Conservation (phyloP, 2,329 filamentous ascomycete species). For the Colletotrichum caudatum region DNA sequence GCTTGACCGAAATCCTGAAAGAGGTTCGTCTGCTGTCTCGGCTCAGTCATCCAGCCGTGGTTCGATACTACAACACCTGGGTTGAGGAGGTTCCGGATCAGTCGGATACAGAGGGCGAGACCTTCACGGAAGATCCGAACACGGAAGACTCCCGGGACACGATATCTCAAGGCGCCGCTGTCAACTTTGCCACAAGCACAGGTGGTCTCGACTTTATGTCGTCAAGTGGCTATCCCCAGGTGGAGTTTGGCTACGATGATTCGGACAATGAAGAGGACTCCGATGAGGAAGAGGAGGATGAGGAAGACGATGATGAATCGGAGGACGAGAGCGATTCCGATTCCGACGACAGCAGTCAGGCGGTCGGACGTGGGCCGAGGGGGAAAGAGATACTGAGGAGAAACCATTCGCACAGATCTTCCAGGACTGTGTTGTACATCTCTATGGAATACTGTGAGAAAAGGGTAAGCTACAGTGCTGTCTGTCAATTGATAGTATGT, state of each 20-base stretch:
- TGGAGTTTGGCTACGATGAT: constrained; percentile 81
- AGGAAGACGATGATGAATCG: constrained; percentile 54
- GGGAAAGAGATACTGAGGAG: constrained; percentile 40
- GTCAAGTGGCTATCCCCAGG: constrained; percentile 80
- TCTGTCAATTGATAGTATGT: neutral
- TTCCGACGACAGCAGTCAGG: constrained; percentile 48
- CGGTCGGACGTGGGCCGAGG: constrained; percentile 42
- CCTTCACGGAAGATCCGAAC: constrained; percentile 59
- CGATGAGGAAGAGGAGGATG: constrained; percentile 53
- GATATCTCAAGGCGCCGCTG: constrained; percentile 58
- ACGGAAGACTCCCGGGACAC: constrained; percentile 55
- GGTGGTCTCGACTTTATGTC: constrained; percentile 94
- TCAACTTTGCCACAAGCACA: constrained; percentile 77
- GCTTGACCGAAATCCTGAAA: constrained; percentile 84
- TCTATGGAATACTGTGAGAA: constrained; percentile 99
- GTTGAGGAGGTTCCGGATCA: constrained; percentile 76
- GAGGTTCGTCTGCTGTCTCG: constrained; percentile 92
- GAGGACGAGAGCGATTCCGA: constrained; percentile 59
- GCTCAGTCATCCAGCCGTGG: constrained; percentile 86
- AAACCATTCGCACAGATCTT: constrained; percentile 60
- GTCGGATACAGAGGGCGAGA: constrained; percentile 68
- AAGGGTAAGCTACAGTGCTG: constrained; percentile 62
- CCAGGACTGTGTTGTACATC: constrained; percentile 87
- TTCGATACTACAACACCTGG: constrained; percentile 97
- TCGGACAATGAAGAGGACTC: constrained; percentile 54